Evolutionary conservation across 2,329 filamentous ascomycete species (phyloP).

Genomic region (Trichoderma simmonsii): DNA sequence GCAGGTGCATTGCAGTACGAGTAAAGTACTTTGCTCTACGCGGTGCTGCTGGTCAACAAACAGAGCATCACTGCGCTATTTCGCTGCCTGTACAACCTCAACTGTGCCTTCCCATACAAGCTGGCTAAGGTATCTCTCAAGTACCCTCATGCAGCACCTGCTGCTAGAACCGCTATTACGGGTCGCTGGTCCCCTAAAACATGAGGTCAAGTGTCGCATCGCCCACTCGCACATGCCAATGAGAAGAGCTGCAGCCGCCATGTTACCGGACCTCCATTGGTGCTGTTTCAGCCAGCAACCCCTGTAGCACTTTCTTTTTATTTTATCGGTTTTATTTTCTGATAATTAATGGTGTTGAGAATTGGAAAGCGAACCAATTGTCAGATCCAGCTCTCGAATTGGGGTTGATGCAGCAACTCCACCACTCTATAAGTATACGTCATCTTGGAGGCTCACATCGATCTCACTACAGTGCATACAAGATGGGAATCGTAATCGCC

Average conservation of each 20-base stretch:
- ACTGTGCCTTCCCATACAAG: neutral
- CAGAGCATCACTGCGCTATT: neutral
- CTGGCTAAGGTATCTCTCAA: neutral
- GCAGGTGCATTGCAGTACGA: neutral
- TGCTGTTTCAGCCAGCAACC: neutral
- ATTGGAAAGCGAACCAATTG: neutral
- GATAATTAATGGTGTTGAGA: neutral
- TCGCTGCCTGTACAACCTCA: neutral
- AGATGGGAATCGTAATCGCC: neutral
- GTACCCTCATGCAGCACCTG: neutral
- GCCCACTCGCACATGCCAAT: neutral
- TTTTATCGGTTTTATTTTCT: neutral
- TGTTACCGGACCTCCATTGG: neutral
- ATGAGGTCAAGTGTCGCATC: neutral
- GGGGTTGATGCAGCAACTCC: neutral
- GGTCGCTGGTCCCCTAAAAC: neutral
- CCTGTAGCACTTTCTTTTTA: neutral
- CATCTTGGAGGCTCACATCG: neutral
- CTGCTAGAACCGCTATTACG: neutral
- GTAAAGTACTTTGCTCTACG: neutral
- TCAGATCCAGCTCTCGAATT: neutral
- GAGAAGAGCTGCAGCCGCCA: neutral
- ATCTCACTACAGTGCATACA: neutral
- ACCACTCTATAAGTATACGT: neutral
- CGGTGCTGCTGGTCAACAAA: neutral